Evolutionary conservation across 1,139 yeast genomes (phyloP).

Genomic region (Blastobotrys aristatus): DNA sequence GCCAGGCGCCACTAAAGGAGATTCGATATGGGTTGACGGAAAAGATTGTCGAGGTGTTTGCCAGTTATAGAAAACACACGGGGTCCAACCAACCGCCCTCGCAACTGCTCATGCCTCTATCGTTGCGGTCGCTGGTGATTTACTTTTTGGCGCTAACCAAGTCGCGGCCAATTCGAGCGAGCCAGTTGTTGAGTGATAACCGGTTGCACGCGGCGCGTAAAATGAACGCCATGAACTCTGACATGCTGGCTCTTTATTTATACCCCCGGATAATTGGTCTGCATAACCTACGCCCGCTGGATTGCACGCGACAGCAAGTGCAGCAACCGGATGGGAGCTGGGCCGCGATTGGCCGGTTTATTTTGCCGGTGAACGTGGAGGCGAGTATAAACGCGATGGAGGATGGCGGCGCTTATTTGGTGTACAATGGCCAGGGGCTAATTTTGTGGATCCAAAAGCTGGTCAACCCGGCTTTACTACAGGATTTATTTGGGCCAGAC

Average conservation of each 20-base stretch:
- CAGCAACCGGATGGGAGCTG: constrained; percentile 40
- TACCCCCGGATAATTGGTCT: constrained; percentile 80
- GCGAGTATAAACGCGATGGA: constrained; percentile 46
- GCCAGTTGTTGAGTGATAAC: constrained; percentile 35
- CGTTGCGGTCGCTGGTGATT: constrained; percentile 67
- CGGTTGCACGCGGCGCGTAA: constrained; percentile 57
- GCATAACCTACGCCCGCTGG: constrained; percentile 54
- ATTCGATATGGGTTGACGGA: constrained; percentile 59
- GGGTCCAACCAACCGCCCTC: constrained; percentile 48
- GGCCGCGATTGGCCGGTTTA: constrained; percentile 32
- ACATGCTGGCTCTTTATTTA: constrained; percentile 56
- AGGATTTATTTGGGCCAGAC: constrained; percentile 69
- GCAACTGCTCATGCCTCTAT: constrained; percentile 76
- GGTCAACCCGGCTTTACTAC: constrained; percentile 60
- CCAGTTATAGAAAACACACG: constrained; percentile 59
- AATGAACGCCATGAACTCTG: constrained; percentile 53
- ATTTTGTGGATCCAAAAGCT: constrained; percentile 68
- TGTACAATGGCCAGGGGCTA: constrained; percentile 63
- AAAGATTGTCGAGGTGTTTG: constrained; percentile 66
- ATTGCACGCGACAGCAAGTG: constrained; percentile 37
- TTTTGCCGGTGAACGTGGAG: constrained; percentile 46
- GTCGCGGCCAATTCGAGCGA: constrained; percentile 51
- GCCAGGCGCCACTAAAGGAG: constrained; percentile 50
- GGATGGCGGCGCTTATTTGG: constrained; percentile 71
- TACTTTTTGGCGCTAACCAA: constrained; percentile 68